phyloP scores from a whole-genome alignment of 257 asterid genomes.

The Petunia axillaris region DNA sequence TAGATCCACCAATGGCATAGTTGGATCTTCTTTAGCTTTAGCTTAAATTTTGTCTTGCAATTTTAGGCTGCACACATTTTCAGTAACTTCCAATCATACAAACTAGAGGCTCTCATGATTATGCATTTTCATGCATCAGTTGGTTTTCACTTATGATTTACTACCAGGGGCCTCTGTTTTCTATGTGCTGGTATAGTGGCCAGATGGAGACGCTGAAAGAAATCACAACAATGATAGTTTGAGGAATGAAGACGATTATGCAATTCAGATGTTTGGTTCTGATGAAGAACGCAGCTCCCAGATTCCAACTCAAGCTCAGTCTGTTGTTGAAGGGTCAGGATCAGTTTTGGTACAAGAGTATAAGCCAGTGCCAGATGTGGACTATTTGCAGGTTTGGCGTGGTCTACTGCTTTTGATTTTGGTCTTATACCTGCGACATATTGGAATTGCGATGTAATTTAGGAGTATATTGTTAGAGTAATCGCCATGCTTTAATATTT shows the following conservation, averaged over 20 bases:
- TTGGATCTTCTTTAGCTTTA: constrained; percentile 10
- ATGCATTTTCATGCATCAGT: constrained; percentile 50
- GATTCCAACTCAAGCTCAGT: constrained; percentile 87
- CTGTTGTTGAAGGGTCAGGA: constrained; percentile 84
- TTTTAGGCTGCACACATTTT: neutral
- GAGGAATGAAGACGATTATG: constrained; percentile 53
- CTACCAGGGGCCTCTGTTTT: constrained; percentile 92
- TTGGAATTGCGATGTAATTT: neutral
- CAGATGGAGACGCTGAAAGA: constrained; percentile 56
- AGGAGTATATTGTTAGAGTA: neutral
- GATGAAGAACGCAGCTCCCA: constrained; percentile 68
- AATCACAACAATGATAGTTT: constrained; percentile 41
- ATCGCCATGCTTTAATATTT: neutral
- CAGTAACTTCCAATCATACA: constrained; percentile 13
- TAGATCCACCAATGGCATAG: neutral
- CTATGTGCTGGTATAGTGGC: constrained; percentile 95
- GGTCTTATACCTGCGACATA: neutral
- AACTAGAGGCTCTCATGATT: constrained; percentile 16
- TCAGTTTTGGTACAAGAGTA: constrained; percentile 73
- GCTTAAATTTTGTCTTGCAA: neutral
- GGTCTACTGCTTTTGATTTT: neutral
- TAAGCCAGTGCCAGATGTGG: constrained; percentile 85
- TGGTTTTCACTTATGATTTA: constrained; percentile 93
- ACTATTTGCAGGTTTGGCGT: constrained; percentile 85
- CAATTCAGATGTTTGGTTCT: constrained; percentile 66